Base-by-base conservation (phyloP, 345 rosid genomes). In the Eucalyptus sp. region DNA sequence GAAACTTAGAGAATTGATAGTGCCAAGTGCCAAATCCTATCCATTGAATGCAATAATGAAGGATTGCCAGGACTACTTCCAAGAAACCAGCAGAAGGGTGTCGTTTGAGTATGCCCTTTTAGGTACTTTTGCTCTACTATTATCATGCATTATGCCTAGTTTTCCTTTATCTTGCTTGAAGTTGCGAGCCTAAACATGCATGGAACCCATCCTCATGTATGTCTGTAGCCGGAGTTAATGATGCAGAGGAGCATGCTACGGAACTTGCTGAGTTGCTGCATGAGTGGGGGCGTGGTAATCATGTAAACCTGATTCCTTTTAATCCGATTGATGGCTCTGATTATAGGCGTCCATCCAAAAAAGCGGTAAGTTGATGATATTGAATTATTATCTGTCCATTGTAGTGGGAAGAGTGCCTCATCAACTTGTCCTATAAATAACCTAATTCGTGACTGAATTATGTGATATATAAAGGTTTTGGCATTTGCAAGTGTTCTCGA, bases 21-120 rank as follows among this genome's bases (percentile, higher is more conserved):
- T 96, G 50, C 99, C 99, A 71, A 96, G 99, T 93, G 99, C 99
- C 71, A 98, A 98, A 93, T 94, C 98, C 88, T 98, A 96, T 89
- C 99, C 99, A 20, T 91, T 98, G 87, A 96, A 95, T 87, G 98
- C 99, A 88, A 92, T 98, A 85, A 96, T 98, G 99, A 92, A 95
- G 89, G 99, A 97, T 91, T 97, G 99, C 93, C 94, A 91, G 92
- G 99, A 96, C 66, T 97, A 98, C 94, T 95, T 95, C 68, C 91
- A 88, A 44, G 96, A 95, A 93, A 98, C 99, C 85, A 95, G 91
- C 89, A 94, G 99, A 80, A 94, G 98, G 83, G 99, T 98, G 85
- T 94, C 99, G 89, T 96, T 98, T 68, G 99, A 98, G 90, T 96
- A 96, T 90, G 97, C 97, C n/a, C 97, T 96, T 79, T 90, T 98